Evolutionary conservation across 176 grass and related monocot species (phyloP).

Genomic region (Carex myosuroides): DNA sequence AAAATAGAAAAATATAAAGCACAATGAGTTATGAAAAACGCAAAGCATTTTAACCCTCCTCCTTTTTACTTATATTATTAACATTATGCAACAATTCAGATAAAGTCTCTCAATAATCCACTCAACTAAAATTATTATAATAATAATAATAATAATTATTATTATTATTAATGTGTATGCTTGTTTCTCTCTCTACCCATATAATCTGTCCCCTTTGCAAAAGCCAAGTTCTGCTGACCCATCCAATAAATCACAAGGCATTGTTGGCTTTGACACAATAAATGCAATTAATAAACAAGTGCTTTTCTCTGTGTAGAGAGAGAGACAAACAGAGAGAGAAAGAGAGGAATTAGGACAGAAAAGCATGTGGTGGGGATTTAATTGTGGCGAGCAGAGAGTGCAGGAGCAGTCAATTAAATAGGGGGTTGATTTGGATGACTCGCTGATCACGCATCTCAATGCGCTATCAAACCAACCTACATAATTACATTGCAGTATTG

Average conservation of each 20-base stretch:
- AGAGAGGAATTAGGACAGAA: slow-evolving; percentile 18
- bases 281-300: slow-evolving; percentile 41
- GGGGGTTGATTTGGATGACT: slow-evolving; percentile 24
- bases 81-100: neutral
- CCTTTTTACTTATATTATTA: neutral
- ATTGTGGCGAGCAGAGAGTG: slow-evolving; percentile 18
- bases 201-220: neutral
- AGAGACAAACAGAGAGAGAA: slow-evolving; percentile 17
- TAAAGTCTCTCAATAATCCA: no score
- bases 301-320: slow-evolving; percentile 27
- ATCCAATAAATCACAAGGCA: slow-evolving; percentile 47
- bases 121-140: neutral
- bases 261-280: slow-evolving; percentile 39
- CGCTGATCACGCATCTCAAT: slow-evolving; percentile 33
- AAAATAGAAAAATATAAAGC: no score
- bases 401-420: slow-evolving; percentile 28
- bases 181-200: neutral
- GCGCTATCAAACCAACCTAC: neutral
- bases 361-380: slow-evolving; percentile 40
- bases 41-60: no score
- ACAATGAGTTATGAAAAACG: no score
- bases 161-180: neutral
- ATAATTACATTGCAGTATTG: no score
- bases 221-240: slow-evolving; percentile 15
- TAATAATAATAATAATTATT: neutral